Conservation (phyloP, 129 eudicot genomes). For the Centaurea solstitialis region DNA sequence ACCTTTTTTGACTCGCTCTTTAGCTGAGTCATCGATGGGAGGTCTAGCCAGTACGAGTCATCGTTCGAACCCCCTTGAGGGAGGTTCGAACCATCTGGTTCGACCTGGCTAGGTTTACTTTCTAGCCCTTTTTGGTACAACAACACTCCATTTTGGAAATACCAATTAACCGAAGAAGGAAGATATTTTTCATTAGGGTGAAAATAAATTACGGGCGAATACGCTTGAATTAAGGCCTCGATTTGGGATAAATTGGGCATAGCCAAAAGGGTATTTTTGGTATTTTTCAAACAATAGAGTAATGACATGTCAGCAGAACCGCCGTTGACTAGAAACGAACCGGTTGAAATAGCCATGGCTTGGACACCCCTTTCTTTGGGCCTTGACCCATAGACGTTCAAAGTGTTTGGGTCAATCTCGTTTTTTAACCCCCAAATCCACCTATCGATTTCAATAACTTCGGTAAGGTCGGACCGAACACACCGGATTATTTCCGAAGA, state of each 20-base stretch:
- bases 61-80: slow-evolving; percentile 74
- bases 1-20: slow-evolving; percentile 55
- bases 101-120: slow-evolving; percentile 41
- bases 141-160: slow-evolving; percentile 63
- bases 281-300: slow-evolving; percentile 56
- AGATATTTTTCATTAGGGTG: slow-evolving; percentile 63
- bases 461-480: slow-evolving; percentile 59
- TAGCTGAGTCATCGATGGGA: slow-evolving; percentile 43
- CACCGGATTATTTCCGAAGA: slow-evolving; percentile 51
- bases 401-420: slow-evolving; percentile 36
- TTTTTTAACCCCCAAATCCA: slow-evolving; percentile 78
- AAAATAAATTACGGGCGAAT: slow-evolving; percentile 64
- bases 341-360: slow-evolving; percentile 52
- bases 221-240: slow-evolving; percentile 52
- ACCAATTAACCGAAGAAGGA: slow-evolving; percentile 70
- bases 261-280: slow-evolving; percentile 19
- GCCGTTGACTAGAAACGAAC: slow-evolving; percentile 60
- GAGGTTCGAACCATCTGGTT: slow-evolving; percentile 60
- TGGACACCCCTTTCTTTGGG: slow-evolving; percentile 51
- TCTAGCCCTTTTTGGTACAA: slow-evolving; percentile 67
- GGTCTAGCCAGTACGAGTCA: slow-evolving; percentile 65
- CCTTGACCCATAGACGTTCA: slow-evolving; percentile 60
- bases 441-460: slow-evolving; percentile 38
- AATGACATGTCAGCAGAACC: slow-evolving; percentile 20
- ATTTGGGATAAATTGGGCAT: slow-evolving; percentile 76